Evolutionary conservation across 495 filamentous ascomycete species (phyloP).

Genomic region (Aspergillus biplanus): DNA sequence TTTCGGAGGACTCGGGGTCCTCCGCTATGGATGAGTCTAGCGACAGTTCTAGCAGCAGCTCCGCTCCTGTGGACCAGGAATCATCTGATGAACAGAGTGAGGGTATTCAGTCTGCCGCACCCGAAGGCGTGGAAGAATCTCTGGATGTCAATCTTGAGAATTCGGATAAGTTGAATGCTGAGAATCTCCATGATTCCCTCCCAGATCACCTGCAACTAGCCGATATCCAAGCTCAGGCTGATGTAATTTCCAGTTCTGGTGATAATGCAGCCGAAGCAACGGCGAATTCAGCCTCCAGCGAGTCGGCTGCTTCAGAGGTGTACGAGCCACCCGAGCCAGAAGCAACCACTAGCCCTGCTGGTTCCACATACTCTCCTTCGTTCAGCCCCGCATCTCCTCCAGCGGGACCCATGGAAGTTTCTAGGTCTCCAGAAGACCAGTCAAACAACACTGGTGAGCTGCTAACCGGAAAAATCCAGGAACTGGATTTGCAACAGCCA

Average conservation of each 20-base stretch:
- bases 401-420: conserved; percentile 25
- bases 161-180: neutral
- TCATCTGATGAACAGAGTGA: conserved; percentile 16
- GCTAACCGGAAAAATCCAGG: conserved; percentile 40
- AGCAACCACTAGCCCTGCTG: conserved; percentile 31
- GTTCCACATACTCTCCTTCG: conserved; percentile 42
- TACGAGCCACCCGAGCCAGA: conserved; percentile 65
- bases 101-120: neutral
- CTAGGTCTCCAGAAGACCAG: conserved; percentile 25
- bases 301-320: conserved; percentile 50
- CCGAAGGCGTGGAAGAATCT: neutral
- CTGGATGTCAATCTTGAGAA: neutral
- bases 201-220: conserved; percentile 13
- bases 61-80: conserved; percentile 27
- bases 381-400: conserved; percentile 38
- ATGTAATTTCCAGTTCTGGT: conserved; percentile 14
- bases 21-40: conserved; percentile 47
- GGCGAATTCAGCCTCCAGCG: conserved; percentile 26
- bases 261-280: conserved; percentile 19
- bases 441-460: conserved; percentile 30
- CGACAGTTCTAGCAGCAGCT: conserved; percentile 29
- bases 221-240: conserved; percentile 10
- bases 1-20: conserved; percentile 38
- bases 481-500: conserved; percentile 24
- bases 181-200: conserved; percentile 14